Conservation (phyloP, 805 yeast species). For the Ascoidea rubescens region DNA sequence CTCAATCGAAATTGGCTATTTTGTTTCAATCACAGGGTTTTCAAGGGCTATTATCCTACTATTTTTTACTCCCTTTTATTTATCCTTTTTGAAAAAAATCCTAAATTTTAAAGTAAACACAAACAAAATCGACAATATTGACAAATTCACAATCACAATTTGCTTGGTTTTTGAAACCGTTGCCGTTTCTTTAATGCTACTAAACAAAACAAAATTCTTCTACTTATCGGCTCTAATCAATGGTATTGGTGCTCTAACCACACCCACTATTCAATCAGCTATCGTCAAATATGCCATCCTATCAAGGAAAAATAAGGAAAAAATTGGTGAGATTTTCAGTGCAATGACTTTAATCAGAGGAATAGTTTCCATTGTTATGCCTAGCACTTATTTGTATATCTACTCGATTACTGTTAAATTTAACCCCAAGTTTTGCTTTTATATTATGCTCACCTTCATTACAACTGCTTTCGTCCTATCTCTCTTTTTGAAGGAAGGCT, state of each 20-base stretch:
- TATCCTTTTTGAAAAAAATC: conserved; percentile 20
- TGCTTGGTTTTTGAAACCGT: conserved; percentile 23
- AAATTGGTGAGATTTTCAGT: conserved; percentile 55
- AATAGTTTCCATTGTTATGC: conserved; percentile 23
- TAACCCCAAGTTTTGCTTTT: background rate
- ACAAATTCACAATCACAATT: conserved; percentile 23
- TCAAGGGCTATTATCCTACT: conserved; percentile 35
- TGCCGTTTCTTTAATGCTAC: conserved; percentile 21
- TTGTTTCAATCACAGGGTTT: conserved; percentile 36
- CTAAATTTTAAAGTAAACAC: conserved; percentile 20
- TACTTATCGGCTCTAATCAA: conserved; percentile 23
- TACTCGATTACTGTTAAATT: conserved; percentile 4
- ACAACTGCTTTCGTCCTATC: background rate
- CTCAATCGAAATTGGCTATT: conserved; percentile 39
- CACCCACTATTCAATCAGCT: conserved; percentile 47
- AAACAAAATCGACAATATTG: conserved; percentile 38
- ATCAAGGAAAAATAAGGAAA: background rate
- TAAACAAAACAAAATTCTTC: conserved; percentile 17
- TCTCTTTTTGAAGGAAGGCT: too few species aligned
- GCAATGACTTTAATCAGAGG: conserved; percentile 50
- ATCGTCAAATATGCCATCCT: conserved; percentile 49
- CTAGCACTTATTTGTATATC: conserved; percentile 1
- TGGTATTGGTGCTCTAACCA: conserved; percentile 33
- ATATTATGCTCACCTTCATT: background rate
- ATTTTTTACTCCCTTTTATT: conserved; percentile 34